phyloP scores from a whole-genome alignment of 805 yeast genomes.

The Clavispora santaluciae region DNA sequence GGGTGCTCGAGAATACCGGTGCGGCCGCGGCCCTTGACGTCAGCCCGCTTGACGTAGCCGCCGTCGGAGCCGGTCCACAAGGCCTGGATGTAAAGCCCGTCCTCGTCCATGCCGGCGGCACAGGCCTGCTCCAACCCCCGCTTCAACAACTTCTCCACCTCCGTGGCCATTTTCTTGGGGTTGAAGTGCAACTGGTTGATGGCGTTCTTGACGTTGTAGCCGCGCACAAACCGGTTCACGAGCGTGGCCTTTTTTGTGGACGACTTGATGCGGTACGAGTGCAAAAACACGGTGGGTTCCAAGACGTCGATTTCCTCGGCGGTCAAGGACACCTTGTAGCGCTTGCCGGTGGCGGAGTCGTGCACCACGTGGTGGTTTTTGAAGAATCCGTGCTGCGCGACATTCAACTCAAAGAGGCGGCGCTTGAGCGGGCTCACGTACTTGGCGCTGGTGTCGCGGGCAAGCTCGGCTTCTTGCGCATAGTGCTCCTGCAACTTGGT shows the following conservation, averaged over 20 bases:
- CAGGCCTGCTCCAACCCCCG: slow-evolving; percentile 69
- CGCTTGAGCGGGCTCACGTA: slow-evolving; percentile 70
- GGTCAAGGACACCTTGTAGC: slow-evolving; percentile 53
- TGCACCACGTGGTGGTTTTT: slow-evolving; percentile 52
- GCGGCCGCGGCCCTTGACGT: slow-evolving; percentile 88
- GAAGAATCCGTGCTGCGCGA: slow-evolving; percentile 61
- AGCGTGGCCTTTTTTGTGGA: slow-evolving; percentile 83
- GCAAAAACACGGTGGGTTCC: slow-evolving; percentile 82
- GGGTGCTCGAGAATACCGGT: slow-evolving; percentile 73
- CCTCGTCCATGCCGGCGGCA: slow-evolving; percentile 51
- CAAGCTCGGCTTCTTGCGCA: slow-evolving; percentile 38
- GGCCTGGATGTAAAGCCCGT: slow-evolving; percentile 65
- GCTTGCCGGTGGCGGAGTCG: slow-evolving; percentile 37
- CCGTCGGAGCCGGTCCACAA: slow-evolving; percentile 95
- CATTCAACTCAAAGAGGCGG: slow-evolving; percentile 57
- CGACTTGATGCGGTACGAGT: slow-evolving; percentile 79
- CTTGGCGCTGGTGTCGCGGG: slow-evolving; percentile 48
- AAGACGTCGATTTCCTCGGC: slow-evolving; percentile 67
- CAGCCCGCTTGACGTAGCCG: slow-evolving; percentile 60
- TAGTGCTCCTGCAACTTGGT: slow-evolving; percentile 43
- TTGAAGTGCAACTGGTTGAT: slow-evolving; percentile 90
- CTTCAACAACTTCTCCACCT: slow-evolving; percentile 69
- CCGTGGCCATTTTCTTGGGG: slow-evolving; percentile 72
- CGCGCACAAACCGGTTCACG: slow-evolving; percentile 71
- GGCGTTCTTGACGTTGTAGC: slow-evolving; percentile 68